phyloP scores from a whole-genome alignment of 306 rosid species.

The Rubus parviflorus region DNA sequence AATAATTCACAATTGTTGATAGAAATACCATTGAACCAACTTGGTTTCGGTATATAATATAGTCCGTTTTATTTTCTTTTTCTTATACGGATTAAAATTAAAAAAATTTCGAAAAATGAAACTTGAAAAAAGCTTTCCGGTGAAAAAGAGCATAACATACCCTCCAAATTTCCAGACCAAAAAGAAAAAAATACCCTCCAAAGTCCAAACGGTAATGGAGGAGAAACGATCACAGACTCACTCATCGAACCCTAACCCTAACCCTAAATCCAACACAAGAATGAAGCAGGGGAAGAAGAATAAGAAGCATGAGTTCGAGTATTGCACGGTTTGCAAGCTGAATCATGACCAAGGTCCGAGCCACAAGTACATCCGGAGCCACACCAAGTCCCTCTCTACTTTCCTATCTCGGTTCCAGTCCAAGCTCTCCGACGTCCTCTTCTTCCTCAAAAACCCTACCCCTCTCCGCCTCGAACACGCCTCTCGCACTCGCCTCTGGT shows the following conservation, averaged over 20 bases:
- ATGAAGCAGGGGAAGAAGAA: slow-evolving; percentile 18
- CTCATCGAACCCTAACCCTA: slow-evolving; percentile 36
- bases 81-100: too few relatives aligned
- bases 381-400: slow-evolving; percentile 64
- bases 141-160: too few relatives aligned
- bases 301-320: slow-evolving; percentile 59
- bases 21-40: too few relatives aligned
- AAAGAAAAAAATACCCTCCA: too few relatives aligned
- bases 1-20: too few relatives aligned
- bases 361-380: slow-evolving; percentile 87
- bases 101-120: too few relatives aligned
- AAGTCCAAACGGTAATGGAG: slow-evolving; percentile 22
- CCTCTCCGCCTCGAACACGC: slow-evolving; percentile 50
- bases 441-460: slow-evolving; percentile 59
- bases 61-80: too few relatives aligned
- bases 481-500: slow-evolving; percentile 72
- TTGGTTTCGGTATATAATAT: too few relatives aligned
- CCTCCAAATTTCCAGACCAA: too few relatives aligned
- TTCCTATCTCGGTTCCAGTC: slow-evolving; percentile 70
- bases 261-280: background rate
- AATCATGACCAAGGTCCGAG: slow-evolving; percentile 77
- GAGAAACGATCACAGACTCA: slow-evolving; percentile 12
- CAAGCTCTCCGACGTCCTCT: slow-evolving; percentile 61
- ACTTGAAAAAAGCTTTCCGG: too few relatives aligned
- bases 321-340: slow-evolving; percentile 72